Evolutionary conservation across 768 basidiomycete species (phyloP), one percentile per base, ranked within the genome.

Genomic region (Boletus insuetus): DNA sequence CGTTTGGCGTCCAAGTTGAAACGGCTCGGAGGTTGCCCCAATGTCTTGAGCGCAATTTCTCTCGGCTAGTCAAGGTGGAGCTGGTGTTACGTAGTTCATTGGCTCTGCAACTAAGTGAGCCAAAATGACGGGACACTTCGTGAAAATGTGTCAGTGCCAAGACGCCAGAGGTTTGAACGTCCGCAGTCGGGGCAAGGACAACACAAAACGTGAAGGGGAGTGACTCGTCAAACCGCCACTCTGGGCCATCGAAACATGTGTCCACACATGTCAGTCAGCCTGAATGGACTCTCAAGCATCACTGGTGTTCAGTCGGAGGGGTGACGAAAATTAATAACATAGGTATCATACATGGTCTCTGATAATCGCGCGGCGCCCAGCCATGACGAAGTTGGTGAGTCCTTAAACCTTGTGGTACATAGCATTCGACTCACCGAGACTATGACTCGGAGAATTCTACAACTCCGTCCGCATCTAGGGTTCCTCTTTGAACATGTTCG

Each of bases 401-500:
- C n/a, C 22, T 46, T 11, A n/a, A 9, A 31, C 5, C 0, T 24
- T 35, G 20, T 10, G 11, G 19, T 2, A 8, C 6, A 29, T 3
- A 19, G 20, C 29, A 29, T 39, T 46, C 5, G 14, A 44, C 61
- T 55, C 41, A 66, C 65, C 26, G 13, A 10, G 8, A 37, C 64
- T 22, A 64, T 22, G n/a, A 45, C 13, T 75, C 74, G 17, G 70
- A 58, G 54, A 82, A 82, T 59, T 89, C 87, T 7, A 88, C 74
- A 2, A 81, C 80, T 2, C 83, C 85, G 38, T 64, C 57, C 6
- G 72, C 71, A 54, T 79, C 79, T 17, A 77, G 54, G 56, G 71
- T 73, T 46, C 84, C 83, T 56, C 77, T 73, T 50, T 68, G 76
- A 26, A 96, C 85, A 43, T 72, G 77, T 73, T 98, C 94, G 1